Conservation (phyloP, 2,329 filamentous ascomycete genomes). For the Fusarium xylarioides region DNA sequence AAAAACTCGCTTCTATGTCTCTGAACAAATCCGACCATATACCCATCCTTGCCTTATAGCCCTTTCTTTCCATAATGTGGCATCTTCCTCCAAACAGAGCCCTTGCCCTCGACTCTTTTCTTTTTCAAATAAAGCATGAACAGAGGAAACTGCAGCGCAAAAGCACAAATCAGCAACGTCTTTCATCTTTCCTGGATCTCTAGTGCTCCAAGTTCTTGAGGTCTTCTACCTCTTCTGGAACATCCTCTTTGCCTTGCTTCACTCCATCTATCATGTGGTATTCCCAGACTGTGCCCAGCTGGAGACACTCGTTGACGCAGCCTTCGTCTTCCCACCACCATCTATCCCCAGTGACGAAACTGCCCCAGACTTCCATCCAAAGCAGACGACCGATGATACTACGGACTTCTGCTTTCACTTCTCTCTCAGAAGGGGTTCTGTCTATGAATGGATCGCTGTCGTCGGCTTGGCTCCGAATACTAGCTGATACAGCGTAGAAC, state of each 20-base stretch:
- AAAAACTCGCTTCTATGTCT: not conserved
- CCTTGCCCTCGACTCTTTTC: not conserved
- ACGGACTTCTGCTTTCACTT: constrained; percentile 58
- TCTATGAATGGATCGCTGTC: constrained; percentile 40
- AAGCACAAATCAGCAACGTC: constrained; percentile 2
- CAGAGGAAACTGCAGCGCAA: not conserved
- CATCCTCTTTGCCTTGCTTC: constrained; percentile 51
- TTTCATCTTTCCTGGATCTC: not conserved
- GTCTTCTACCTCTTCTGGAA: not conserved
- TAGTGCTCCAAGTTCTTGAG: not conserved
- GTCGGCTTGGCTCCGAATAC: constrained; percentile 32
- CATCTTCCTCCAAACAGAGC: not conserved
- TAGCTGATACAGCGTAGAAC: constrained; percentile 57
- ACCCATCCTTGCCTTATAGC: not conserved
- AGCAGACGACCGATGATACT: constrained; percentile 64
- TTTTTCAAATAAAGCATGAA: not conserved
- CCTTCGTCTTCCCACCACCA: constrained; percentile 72
- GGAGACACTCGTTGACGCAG: constrained; percentile 64
- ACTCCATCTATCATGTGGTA: constrained; percentile 66
- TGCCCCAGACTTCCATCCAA: constrained; percentile 70
- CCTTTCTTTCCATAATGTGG: not conserved
- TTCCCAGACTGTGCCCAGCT: constrained; percentile 66
- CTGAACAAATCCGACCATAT: not conserved
- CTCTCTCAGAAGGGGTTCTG: constrained; percentile 37
- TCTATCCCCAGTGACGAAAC: constrained; percentile 55